phyloP scores from a whole-genome alignment of 2,329 filamentous ascomycete species.

The Leptoxyphium fumago region DNA sequence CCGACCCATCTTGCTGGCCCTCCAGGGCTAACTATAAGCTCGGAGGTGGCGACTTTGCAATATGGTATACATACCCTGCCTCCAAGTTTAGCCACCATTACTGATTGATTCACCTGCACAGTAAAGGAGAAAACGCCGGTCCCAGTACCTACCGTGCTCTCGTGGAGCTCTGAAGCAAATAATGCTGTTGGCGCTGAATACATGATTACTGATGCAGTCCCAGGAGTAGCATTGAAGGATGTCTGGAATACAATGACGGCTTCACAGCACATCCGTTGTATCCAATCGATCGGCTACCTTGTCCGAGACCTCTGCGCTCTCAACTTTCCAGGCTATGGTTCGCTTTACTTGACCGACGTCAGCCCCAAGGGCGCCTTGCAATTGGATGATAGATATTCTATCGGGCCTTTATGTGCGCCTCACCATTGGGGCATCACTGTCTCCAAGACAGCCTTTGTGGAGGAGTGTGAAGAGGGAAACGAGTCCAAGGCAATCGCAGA shows the following conservation, averaged over 20 bases:
- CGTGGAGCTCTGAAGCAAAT: conserved; percentile 25
- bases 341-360: not conserved
- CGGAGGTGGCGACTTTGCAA: conserved; percentile 31
- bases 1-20: conserved; percentile 27
- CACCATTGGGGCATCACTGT: not conserved
- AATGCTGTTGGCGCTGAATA: too few species aligned
- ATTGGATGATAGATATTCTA: not conserved
- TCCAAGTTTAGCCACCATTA: too few species aligned
- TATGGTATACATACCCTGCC: conserved; percentile 5
- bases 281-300: not conserved
- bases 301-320: not conserved
- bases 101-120: too few species aligned
- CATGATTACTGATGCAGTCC: too few species aligned
- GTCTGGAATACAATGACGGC: conserved; percentile 7
- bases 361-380: not conserved
- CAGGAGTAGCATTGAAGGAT: conserved; percentile 20
- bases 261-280: conserved; percentile 1
- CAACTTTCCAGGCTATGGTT: not conserved
- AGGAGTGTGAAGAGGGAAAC: too few species aligned
- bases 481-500: too few species aligned
- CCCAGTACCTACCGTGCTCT: conserved; percentile 28
- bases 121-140: conserved; percentile 25
- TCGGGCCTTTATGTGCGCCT: not conserved
- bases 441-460: too few species aligned
- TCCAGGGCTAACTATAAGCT: conserved; percentile 22